Conservation (phyloP, 2,329 filamentous ascomycete species). For the Cadophora sp. region DNA sequence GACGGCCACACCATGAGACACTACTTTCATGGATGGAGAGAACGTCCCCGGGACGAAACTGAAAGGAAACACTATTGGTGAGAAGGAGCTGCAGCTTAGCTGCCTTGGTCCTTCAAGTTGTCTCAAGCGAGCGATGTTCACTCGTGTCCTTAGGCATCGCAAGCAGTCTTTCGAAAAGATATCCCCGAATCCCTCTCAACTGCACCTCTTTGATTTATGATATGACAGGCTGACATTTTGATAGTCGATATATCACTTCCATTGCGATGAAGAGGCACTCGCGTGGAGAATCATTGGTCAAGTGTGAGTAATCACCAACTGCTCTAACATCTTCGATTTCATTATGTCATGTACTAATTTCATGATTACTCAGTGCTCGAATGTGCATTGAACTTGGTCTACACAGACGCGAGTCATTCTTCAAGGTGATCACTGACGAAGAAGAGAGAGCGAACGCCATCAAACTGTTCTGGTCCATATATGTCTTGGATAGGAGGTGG, state of each 20-base stretch:
- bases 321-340: no score
- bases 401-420: slow-evolving; percentile 78
- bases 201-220: not conserved
- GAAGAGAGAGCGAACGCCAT: slow-evolving; percentile 71
- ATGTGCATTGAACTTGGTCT: slow-evolving; percentile 83
- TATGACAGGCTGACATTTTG: slow-evolving; percentile 42
- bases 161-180: not conserved
- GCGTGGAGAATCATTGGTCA: slow-evolving; percentile 78
- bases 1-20: slow-evolving; percentile 37
- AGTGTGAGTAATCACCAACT: not conserved
- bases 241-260: slow-evolving; percentile 79
- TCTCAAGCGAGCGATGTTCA: not conserved
- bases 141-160: not conserved
- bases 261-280: slow-evolving; percentile 83
- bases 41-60: not conserved
- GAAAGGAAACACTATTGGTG: not conserved
- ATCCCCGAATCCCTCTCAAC: no score
- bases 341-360: not conserved
- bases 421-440: slow-evolving; percentile 70
- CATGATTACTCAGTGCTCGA: slow-evolving; percentile 56
- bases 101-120: not conserved
- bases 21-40: not conserved
- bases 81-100: no score
- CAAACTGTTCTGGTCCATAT: slow-evolving; percentile 85
- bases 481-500: slow-evolving; percentile 86